phyloP scores from a whole-genome alignment of 768 basidiomycete genomes.

The Boletus subparvulus region DNA sequence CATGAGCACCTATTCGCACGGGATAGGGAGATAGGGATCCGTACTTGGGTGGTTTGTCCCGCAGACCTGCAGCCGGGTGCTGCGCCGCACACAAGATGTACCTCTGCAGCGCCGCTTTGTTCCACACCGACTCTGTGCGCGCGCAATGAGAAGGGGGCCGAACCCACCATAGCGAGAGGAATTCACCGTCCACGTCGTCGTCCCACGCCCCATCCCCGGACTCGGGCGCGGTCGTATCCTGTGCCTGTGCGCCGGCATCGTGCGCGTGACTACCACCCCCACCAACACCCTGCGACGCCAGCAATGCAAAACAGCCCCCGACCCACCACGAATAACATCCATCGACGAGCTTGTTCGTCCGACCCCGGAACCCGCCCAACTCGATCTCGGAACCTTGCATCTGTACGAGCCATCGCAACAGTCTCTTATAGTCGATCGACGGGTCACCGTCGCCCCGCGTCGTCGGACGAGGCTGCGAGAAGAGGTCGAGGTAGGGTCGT shows the following conservation, averaged over 20 bases:
- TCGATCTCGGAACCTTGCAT: conserved; percentile 86
- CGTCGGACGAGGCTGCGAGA: neutral
- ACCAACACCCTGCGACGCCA: conserved; percentile 58
- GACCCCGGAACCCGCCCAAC: conserved; percentile 87
- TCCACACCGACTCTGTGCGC: conserved; percentile 45
- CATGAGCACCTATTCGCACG: neutral
- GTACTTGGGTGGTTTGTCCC: conserved; percentile 96
- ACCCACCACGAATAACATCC: conserved; percentile 99
- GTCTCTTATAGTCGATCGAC: conserved; percentile 53
- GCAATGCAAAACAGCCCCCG: conserved; percentile 78
- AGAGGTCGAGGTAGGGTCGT: conserved; percentile 47
- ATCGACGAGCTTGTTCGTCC: conserved; percentile 98
- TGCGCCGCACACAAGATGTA: conserved; percentile 88
- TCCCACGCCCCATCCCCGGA: conserved; percentile 53
- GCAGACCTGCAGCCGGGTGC: conserved; percentile 77
- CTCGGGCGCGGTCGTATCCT: conserved; percentile 5
- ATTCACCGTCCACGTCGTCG: conserved; percentile 68
- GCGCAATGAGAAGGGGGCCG: neutral
- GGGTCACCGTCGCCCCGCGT: conserved; percentile 15
- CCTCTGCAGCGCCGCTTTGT: conserved; percentile 75
- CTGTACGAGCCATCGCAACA: conserved; percentile 78
- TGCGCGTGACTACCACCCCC: conserved; percentile 13
- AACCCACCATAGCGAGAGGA: too few species aligned
- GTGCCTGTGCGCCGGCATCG: neutral
- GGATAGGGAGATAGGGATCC: conserved; percentile 12